phyloP scores from a whole-genome alignment of 1,139 yeast genomes.

The Diutina scorzettiae region DNA sequence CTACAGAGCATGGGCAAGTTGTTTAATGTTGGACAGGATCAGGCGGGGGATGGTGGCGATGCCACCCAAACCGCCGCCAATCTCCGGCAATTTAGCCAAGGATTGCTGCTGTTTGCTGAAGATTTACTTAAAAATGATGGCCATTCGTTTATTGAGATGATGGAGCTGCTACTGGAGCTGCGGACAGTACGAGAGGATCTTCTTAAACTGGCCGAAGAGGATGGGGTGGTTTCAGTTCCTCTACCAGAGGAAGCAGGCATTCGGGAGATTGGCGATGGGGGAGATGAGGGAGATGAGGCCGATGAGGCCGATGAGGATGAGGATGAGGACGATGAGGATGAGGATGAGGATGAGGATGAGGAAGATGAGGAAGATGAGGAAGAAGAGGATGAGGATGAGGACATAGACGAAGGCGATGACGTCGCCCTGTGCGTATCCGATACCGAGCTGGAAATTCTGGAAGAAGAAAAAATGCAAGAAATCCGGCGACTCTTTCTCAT shows the following conservation, averaged over 20 bases:
- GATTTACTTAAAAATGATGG: constrained; percentile 70
- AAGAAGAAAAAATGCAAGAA: constrained; percentile 58
- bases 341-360: constrained; percentile 14
- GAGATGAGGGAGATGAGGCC: constrained; percentile 13
- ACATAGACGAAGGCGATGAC: constrained; percentile 20
- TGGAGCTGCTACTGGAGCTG: constrained; percentile 61
- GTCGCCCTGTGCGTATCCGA: constrained; percentile 16
- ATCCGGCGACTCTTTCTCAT: constrained; percentile 67
- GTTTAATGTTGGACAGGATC: not conserved
- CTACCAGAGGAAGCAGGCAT: constrained; percentile 6
- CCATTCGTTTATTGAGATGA: constrained; percentile 58
- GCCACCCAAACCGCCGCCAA: constrained; percentile 1
- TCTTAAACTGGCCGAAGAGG: constrained; percentile 7
- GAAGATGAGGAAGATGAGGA: constrained; percentile 12
- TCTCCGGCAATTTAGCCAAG: constrained; percentile 1
- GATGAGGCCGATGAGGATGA: not conserved
- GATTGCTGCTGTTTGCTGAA: constrained; percentile 49
- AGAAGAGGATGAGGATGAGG: constrained; percentile 18
- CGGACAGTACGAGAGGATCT: constrained; percentile 22
- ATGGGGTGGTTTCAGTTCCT: not conserved
- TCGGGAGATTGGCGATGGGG: not conserved
- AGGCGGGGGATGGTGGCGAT: not conserved
- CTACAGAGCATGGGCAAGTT: constrained; percentile 17
- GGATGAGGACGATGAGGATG: constrained; percentile 21
- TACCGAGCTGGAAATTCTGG: constrained; percentile 30